Conservation (phyloP, 1,284 basidiomycete genomes). For the Trametes polyzona region DNA sequence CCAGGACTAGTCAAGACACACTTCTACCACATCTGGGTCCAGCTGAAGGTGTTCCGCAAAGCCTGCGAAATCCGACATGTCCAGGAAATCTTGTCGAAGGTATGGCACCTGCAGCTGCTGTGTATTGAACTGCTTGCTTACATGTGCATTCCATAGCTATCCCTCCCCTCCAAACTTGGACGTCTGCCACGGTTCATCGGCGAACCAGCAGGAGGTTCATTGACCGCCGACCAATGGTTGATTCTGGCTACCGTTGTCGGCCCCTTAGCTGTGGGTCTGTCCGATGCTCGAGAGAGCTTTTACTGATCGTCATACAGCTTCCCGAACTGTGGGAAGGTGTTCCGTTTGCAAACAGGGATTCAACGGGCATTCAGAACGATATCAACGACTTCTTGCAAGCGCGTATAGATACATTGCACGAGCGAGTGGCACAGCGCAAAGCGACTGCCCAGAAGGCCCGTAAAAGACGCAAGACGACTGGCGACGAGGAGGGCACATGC, state of each 20-base stretch:
- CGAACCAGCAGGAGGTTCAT: slow-evolving; percentile 38
- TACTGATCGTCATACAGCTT: too few species aligned
- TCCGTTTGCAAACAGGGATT: too few species aligned
- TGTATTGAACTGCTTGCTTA: too few species aligned
- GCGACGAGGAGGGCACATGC: too few species aligned
- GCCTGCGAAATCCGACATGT: background rate
- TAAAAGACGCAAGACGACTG: too few species aligned
- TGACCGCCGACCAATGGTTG: slow-evolving; percentile 42
- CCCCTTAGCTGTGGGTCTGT: slow-evolving; percentile 22
- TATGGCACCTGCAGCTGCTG: background rate
- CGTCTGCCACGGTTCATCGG: slow-evolving; percentile 37
- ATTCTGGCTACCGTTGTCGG: slow-evolving; percentile 33
- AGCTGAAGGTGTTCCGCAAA: slow-evolving; percentile 1
- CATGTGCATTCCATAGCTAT: slow-evolving; percentile 14
- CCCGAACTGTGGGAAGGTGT: background rate
- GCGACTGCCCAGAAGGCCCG: too few species aligned
- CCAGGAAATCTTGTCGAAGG: background rate
- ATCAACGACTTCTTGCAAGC: too few species aligned
- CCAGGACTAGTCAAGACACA: slow-evolving; percentile 39
- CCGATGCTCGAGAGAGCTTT: too few species aligned
- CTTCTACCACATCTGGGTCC: slow-evolving; percentile 30
- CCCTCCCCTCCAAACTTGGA: slow-evolving; percentile 29
- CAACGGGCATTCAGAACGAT: too few species aligned
- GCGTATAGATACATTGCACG: too few species aligned
- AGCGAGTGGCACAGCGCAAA: too few species aligned